Conservation (phyloP, 2,329 filamentous ascomycete species). For the Lecanosticta acicola region DNA sequence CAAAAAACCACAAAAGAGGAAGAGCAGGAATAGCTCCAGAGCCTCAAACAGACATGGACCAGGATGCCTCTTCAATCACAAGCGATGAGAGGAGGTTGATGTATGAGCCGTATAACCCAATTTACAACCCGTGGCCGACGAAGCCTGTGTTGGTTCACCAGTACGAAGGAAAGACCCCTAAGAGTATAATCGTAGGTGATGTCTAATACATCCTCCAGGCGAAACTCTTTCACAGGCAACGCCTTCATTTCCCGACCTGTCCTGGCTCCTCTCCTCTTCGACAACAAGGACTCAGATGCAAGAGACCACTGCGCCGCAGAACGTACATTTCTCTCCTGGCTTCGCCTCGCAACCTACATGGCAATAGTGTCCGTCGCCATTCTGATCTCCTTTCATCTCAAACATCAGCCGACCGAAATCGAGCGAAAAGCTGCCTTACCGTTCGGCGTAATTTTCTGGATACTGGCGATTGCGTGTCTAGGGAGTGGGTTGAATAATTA, state of each 20-base stretch:
- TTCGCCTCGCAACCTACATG: conserved; percentile 85
- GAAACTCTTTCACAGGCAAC: conserved; percentile 37
- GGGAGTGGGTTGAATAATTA: conserved; percentile 79
- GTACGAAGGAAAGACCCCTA: conserved; percentile 31
- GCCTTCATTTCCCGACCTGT: conserved; percentile 59
- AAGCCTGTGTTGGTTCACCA: conserved; percentile 48
- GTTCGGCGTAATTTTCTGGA: conserved; percentile 83
- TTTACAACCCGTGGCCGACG: conserved; percentile 46
- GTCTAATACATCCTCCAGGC: conserved; percentile 22
- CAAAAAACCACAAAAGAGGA: too few species aligned
- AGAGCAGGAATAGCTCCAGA: too few species aligned
- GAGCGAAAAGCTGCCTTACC: conserved; percentile 77
- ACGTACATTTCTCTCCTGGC: conserved; percentile 82
- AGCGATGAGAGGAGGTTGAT: conserved; percentile 26
- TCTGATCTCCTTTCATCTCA: conserved; percentile 87
- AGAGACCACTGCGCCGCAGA: conserved; percentile 76
- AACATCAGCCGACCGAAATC: conserved; percentile 59
- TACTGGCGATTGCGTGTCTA: conserved; percentile 70
- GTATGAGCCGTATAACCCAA: conserved; percentile 43
- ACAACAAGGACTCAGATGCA: conserved; percentile 68
- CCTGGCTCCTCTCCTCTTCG: conserved; percentile 64
- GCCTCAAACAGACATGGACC: not conserved
- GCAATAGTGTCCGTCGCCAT: conserved; percentile 85
- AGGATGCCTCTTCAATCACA: conserved; percentile 1
- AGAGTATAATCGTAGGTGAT: not conserved